These are phyloP conservation scores for Sphenostylis stenocarpa DNA, from an alignment of 306 rosid genomes.

Conservation along the genomic window DNA sequence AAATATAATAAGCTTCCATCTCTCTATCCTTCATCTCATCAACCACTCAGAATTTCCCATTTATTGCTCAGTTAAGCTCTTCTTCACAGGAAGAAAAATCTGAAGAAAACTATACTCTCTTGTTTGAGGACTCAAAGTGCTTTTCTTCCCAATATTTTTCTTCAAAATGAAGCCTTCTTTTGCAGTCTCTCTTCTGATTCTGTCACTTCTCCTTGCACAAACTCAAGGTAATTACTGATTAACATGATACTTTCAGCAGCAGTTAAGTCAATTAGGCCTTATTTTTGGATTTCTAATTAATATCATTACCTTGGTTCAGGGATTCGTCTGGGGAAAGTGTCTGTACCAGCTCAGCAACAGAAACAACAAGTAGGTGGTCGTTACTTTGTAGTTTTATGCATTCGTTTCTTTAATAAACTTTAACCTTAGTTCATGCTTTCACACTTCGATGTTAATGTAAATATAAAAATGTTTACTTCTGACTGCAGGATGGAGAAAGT, in stretches of 20 bases:
- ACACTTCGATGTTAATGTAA: not conserved
- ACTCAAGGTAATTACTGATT: conserved; percentile 70
- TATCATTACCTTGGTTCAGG: conserved; percentile 50
- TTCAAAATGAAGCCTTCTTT: conserved; percentile 57
- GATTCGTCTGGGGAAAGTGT: conserved; percentile 60
- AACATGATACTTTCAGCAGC: not conserved
- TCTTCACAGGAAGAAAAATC: conserved; percentile 21
- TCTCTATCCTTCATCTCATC: conserved; percentile 37
- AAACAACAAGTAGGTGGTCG: conserved; percentile 47
- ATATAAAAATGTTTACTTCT: conserved; percentile 26
- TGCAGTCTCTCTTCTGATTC: conserved; percentile 56
- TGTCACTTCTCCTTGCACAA: conserved; percentile 51
- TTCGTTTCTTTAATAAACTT: not conserved
- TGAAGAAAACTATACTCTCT: conserved; percentile 21
- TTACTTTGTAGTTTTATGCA: conserved; percentile 8
- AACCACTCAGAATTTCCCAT: conserved; percentile 33
- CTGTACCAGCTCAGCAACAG: conserved; percentile 35
- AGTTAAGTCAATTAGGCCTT: conserved; percentile 3
- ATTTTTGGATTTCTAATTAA: conserved; percentile 16
- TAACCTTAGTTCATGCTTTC: not conserved
- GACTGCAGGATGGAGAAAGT: conserved; percentile 45
- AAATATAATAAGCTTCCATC: conserved; percentile 33
- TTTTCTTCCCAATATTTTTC: conserved; percentile 14
- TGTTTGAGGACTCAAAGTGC: conserved; percentile 16
- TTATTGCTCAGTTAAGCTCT: conserved; percentile 25